Evolutionary conservation across 164 flowering plant species (phyloP).

Genomic region (Tetrastigma voinierianum): DNA sequence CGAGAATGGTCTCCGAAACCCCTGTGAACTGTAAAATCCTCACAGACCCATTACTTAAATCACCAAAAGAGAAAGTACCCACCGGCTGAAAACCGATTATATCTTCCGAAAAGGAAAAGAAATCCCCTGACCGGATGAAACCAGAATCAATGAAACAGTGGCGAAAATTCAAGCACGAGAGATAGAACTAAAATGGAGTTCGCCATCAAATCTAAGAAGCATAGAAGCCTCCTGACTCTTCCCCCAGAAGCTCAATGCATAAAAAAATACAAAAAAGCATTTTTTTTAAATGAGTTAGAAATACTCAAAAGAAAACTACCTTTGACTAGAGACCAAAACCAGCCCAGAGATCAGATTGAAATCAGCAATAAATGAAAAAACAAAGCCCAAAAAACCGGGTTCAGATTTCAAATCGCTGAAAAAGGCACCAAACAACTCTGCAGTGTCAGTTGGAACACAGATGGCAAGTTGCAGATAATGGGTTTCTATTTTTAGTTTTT

Average conservation of each 20-base stretch:
- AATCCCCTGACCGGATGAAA: not conserved
- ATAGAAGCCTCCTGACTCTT: conserved; percentile 5
- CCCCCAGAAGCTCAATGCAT: not conserved
- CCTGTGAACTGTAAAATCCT: conserved; percentile 14
- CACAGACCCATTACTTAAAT: conserved; percentile 17
- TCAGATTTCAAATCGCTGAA: conserved; percentile 10
- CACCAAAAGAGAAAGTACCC: conserved; percentile 25
- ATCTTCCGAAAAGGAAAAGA: conserved; percentile 16
- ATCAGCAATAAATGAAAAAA: not conserved
- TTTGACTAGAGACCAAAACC: conserved; percentile 21
- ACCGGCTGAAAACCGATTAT: conserved; percentile 12
- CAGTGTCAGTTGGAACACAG: conserved; percentile 16
- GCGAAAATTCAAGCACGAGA: not conserved
- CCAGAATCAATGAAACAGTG: conserved; percentile 23
- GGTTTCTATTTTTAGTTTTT: conserved; percentile 17
- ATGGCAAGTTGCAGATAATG: not conserved
- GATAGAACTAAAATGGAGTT: conserved; percentile 4
- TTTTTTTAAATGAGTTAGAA: conserved; percentile 6
- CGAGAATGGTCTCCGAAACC: conserved; percentile 12
- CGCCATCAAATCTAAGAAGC: conserved; percentile 14
- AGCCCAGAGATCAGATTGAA: conserved; percentile 9
- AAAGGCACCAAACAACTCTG: conserved; percentile 7
- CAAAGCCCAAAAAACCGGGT: conserved; percentile 13
- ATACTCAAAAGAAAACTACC: conserved; percentile 21
- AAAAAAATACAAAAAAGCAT: not conserved